Evolutionary conservation across 495 filamentous ascomycete genomes (phyloP), one percentile per base, ranked within the genome.

Genomic region (Xylaria longipes): DNA sequence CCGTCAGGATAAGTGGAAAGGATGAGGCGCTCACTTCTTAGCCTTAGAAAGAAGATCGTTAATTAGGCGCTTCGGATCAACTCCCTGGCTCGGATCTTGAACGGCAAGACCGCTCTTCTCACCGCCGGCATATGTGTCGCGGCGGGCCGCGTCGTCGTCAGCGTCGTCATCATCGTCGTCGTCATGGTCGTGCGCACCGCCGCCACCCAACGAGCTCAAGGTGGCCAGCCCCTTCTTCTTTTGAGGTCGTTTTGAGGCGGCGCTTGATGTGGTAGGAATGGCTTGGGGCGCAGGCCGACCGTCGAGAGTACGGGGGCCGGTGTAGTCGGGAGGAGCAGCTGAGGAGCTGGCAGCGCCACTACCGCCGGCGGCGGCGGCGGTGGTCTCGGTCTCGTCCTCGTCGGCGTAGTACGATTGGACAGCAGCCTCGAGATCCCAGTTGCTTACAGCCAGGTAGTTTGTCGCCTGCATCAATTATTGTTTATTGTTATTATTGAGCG

Each of bases 71-170:
- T 89, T 88, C 20, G 91, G 82, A 70, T 91, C 92, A 35, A 80
- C 81, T 22, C 83, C 82, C 72, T 83, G 79, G 50, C 76, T 81
- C 0, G 96, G 96, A 78, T 98, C 95, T 79, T 98, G 93, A 66
- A 99, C 94, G 3, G 96, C 97, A 37, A 98, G 82, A 7, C 95
- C 97, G 29, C 95, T 97, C 83, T 99, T 99, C 84, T 97, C 96
- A 57, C 96, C 96, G 64, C 96, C 96, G 9, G 96, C 92, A 79
- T 97, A 99, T 61, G 97, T 87, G 78, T 98, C 93, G 68, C 93
- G 89, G 5, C 90, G 87, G 22, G 89, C 87, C 2, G 45, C 50
- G 35, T 90, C 87, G 5, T 87, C 87, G 62, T 92, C 87, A 14
- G 84, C 84, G 15, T 85, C 83, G 27, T 88, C 89, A 20, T 87